Evolutionary conservation across 257 asterid genomes (phyloP).

Genomic region (Solanum commersonii): DNA sequence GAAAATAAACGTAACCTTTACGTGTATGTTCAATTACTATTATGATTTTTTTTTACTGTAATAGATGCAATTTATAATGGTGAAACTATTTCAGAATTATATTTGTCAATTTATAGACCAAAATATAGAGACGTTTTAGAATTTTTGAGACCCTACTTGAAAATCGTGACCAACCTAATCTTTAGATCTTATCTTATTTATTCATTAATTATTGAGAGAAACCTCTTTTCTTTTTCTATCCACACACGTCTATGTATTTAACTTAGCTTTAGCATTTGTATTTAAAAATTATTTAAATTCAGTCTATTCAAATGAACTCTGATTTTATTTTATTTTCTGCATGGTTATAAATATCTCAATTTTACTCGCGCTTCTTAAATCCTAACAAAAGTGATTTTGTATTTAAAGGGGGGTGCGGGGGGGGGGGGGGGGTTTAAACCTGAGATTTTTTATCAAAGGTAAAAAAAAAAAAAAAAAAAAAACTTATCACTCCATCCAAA

Average conservation of each 20-base stretch:
- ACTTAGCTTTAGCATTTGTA: too few species aligned
- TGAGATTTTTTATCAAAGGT: rapidly evolving
- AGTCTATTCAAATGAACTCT: too few species aligned
- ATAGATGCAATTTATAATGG: background rate
- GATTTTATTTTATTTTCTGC: too few species aligned
- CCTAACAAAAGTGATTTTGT: too few species aligned
- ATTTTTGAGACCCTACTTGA: background rate
- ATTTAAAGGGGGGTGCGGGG: too few species aligned
- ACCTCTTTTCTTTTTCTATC: too few species aligned
- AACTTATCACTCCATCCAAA: too few species aligned
- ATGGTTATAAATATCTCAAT: too few species aligned
- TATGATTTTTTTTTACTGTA: background rate
- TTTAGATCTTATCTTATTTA: background rate
- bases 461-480: too few species aligned
- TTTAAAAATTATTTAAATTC: too few species aligned
- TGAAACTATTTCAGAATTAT: background rate
- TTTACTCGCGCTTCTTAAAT: too few species aligned
- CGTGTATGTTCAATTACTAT: background rate
- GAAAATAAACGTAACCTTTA: background rate
- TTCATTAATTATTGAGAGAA: background rate
- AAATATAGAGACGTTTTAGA: background rate
- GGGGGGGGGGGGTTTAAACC: too few species aligned
- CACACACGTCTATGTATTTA: background rate
- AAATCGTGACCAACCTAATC: background rate
- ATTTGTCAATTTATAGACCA: background rate